Base-by-base conservation (phyloP, 805 yeast species). In the Metschnikowia sp. region DNA sequence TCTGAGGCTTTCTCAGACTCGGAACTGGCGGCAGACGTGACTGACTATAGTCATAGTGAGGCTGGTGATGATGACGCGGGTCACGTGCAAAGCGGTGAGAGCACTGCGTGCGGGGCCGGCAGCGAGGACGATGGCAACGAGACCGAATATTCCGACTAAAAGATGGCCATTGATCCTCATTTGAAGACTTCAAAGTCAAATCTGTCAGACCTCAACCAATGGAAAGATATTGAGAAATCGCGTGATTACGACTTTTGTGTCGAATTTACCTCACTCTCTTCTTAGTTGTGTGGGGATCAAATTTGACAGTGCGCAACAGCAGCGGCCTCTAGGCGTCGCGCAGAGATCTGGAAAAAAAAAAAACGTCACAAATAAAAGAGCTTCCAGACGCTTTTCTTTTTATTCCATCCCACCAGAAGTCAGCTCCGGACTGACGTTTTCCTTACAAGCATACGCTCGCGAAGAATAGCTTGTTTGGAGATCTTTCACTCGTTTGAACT, bases 71-170 rank as follows among this genome's bases (percentile, higher is more conserved):
- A 10, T 35, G 44, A 29, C 18, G 43, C 44, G 22, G 42, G 39
- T 47, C 50, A 43, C 47, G 50, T 44, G 45, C 35, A 32, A 26
- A 32, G 28, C 32, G 28, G 32, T 33, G 39, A 32, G 19, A 34
- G 35, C 30, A 26, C 32, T 40, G 39, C 42, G 29, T 26, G 39
- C 26, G 40, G 10, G n/a, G 26, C 32, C 15, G 32, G 8, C 28
- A 32, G 12, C 10, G 34, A 36, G 12, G 45, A 42, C 28, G 49
- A 46, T 10, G 53, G 47, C 26, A 38, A 48, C 44, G 54, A 46
- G 18, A 52, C 56, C 12, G 54, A 52, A 39, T 52, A 52, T 32
- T 52, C 56, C 36, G 54, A 48, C 11, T 45, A 42, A 35, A 22
- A 22, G 22, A 22, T 22, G 22, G 2, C 4, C 3, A 22, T 22